phyloP scores from a whole-genome alignment of 129 eudicot species.

The Flaveria trinervia region DNA sequence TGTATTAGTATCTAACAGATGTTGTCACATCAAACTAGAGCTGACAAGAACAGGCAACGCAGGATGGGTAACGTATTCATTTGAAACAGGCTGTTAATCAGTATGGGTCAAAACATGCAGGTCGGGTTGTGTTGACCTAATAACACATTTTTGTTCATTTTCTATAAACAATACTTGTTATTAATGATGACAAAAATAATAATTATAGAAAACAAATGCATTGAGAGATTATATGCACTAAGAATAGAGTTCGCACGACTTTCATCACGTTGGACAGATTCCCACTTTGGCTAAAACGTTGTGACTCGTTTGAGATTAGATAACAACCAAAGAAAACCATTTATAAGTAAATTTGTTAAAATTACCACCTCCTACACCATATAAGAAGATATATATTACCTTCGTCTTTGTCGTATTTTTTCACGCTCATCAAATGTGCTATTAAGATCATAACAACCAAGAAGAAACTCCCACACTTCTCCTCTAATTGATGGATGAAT shows the following conservation, averaged over 20 bases:
- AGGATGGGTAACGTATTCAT: neutral
- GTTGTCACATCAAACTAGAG: neutral
- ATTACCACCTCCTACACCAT: conserved; percentile 1
- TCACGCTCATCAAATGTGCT: conserved; percentile 90
- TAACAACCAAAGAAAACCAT: neutral
- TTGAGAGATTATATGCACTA: neutral
- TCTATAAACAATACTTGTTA: neutral
- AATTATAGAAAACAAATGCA: neutral
- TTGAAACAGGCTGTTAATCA: neutral
- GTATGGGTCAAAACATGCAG: neutral
- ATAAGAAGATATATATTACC: conserved; percentile 42
- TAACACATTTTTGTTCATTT: neutral
- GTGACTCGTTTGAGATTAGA: neutral
- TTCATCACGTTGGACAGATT: neutral
- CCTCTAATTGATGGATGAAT: conserved; percentile 96
- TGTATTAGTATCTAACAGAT: neutral
- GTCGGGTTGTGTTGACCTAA: neutral
- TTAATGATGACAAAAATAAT: neutral
- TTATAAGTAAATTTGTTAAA: conserved; percentile 1
- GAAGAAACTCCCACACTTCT: conserved; percentile 96
- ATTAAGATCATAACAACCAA: conserved; percentile 87
- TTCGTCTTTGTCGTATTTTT: conserved; percentile 67
- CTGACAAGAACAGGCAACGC: neutral
- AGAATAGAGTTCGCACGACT: neutral
- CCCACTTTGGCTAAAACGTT: neutral